Evolutionary conservation across 1,284 basidiomycete genomes (phyloP).

Genomic region (Trichosporon coremiiforme): DNA sequence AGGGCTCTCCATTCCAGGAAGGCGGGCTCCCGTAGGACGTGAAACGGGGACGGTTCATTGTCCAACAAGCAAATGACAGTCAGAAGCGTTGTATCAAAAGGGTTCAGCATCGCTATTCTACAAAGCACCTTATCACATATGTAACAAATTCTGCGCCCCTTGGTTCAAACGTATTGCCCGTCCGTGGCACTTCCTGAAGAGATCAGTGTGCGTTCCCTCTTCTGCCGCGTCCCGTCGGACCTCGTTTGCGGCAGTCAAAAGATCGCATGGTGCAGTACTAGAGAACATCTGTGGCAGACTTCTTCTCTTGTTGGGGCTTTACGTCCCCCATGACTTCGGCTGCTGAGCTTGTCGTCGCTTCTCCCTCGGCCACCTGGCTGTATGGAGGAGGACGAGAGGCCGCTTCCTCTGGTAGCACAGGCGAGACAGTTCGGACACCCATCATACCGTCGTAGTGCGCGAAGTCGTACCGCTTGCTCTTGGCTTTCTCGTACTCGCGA

Average conservation of each 20-base stretch:
- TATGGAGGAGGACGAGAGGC: background rate
- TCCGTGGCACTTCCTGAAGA: too few relatives aligned
- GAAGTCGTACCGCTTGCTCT: background rate
- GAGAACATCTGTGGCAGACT: background rate
- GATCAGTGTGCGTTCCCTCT: too few relatives aligned
- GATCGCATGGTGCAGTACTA: too few relatives aligned
- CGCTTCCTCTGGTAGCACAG: background rate
- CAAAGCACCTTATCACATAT: too few relatives aligned
- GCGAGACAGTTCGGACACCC: too few relatives aligned
- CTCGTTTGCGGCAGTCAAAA: too few relatives aligned
- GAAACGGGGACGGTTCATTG: background rate
- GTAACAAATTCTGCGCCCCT: too few relatives aligned
- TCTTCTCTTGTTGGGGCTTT: background rate
- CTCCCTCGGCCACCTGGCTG: too few relatives aligned
- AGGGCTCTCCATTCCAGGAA: background rate
- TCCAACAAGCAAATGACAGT: too few relatives aligned
- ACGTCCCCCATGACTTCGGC: background rate
- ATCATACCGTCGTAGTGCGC: background rate
- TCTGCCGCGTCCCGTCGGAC: background rate
- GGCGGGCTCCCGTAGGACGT: background rate
- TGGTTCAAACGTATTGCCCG: too few relatives aligned
- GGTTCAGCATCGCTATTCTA: too few relatives aligned
- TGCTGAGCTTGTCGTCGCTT: background rate
- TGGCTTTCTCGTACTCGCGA: background rate
- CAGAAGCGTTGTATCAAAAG: too few relatives aligned